These are phyloP conservation scores for Sarcodon sp. DNA, from an alignment of 768 basidiomycete genomes.

Conservation along the genomic window DNA sequence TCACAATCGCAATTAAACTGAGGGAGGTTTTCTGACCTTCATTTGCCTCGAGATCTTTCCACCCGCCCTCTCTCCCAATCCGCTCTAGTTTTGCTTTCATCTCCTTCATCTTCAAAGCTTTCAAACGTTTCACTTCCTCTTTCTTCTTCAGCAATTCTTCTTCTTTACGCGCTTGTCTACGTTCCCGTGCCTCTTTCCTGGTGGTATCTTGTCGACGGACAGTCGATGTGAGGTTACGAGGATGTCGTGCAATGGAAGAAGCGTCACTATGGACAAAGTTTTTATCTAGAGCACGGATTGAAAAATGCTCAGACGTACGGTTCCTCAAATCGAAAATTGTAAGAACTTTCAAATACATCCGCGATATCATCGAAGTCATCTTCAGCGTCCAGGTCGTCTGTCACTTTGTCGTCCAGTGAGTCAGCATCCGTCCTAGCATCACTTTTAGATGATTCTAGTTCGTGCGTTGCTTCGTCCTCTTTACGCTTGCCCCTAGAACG, in stretches of 20 bases:
- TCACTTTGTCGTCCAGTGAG: slow-evolving; percentile 10
- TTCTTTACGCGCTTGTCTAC: slow-evolving; percentile 67
- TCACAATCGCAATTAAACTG: not conserved
- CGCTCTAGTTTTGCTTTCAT: slow-evolving; percentile 61
- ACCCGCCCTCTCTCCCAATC: slow-evolving; percentile 60
- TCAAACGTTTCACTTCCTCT: slow-evolving; percentile 74
- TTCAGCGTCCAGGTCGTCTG: slow-evolving; percentile 33
- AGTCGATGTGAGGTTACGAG: slow-evolving; percentile 52
- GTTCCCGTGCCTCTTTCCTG: slow-evolving; percentile 76
- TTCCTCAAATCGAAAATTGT: slow-evolving; percentile 98
- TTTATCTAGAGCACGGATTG: slow-evolving; percentile 4
- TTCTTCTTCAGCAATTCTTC: slow-evolving; percentile 59
- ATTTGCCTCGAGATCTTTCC: slow-evolving; percentile 23
- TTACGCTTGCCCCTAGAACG: slow-evolving; percentile 11
- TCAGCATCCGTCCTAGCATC: slow-evolving; percentile 18
- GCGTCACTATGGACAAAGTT: slow-evolving; percentile 35
- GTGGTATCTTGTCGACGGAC: slow-evolving; percentile 65
- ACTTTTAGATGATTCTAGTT: slow-evolving; percentile 12
- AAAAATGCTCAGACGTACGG: slow-evolving; percentile 39
- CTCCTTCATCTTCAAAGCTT: slow-evolving; percentile 78
- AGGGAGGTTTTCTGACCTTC: slow-evolving; percentile 8
- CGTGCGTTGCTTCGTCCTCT: slow-evolving; percentile 5
- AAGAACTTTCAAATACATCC: slow-evolving; percentile 89
- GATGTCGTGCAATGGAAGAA: slow-evolving; percentile 55
- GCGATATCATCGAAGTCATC: slow-evolving; percentile 83